Evolutionary conservation across 2,329 filamentous ascomycete species (phyloP).

Genomic region (Aspergillus sp.): DNA sequence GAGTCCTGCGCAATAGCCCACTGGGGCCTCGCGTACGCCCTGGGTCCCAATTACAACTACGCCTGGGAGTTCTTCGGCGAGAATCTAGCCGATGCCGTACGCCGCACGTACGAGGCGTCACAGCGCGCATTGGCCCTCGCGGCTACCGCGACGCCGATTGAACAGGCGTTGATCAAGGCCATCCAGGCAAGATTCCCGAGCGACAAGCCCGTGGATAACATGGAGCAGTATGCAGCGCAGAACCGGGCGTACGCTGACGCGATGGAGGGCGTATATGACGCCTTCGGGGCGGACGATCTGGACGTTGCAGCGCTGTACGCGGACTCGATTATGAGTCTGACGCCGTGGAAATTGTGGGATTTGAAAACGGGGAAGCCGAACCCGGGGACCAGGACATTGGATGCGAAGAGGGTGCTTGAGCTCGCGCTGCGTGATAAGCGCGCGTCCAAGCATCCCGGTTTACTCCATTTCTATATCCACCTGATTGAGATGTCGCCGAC

Average conservation of each 20-base stretch:
- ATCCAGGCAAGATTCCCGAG: conserved; percentile 62
- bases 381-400: conserved; percentile 55
- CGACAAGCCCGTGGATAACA: conserved; percentile 49
- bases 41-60: conserved; percentile 79
- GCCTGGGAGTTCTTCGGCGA: conserved; percentile 70
- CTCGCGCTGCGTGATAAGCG: conserved; percentile 52
- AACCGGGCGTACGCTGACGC: conserved; percentile 62
- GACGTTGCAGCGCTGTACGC: conserved; percentile 65
- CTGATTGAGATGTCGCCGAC: conserved; percentile 73
- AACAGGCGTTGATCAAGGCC: conserved; percentile 64
- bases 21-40: conserved; percentile 57
- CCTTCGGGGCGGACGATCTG: conserved; percentile 54
- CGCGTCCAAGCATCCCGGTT: conserved; percentile 61
- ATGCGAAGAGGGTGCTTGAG: conserved; percentile 61
- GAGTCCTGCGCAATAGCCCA: conserved; percentile 39
- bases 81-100: conserved; percentile 55
- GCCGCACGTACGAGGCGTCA: conserved; percentile 48
- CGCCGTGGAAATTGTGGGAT: conserved; percentile 66
- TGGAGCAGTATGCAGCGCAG: conserved; percentile 49
- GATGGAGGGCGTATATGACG: conserved; percentile 56
- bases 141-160: conserved; percentile 40
- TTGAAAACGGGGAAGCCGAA: conserved; percentile 58
- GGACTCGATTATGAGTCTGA: conserved; percentile 66
- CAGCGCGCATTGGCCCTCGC: conserved; percentile 42
- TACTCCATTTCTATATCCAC: conserved; percentile 75